Evolutionary conservation across 1,139 yeast species (phyloP).

Genomic region (Blastobotrys serpentis): DNA sequence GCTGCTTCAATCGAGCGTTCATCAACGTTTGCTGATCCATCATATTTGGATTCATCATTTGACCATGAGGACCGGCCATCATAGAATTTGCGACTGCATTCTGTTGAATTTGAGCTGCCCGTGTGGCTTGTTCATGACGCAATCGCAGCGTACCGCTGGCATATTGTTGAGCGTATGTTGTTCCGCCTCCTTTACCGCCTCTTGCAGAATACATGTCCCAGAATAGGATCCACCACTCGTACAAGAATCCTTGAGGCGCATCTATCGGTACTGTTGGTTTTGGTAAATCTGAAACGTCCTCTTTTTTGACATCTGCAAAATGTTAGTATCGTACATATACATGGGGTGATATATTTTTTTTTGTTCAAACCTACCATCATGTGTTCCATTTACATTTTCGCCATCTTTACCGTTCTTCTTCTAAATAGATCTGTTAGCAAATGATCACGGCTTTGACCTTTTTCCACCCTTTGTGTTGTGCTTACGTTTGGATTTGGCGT

Average conservation of each 20-base stretch:
- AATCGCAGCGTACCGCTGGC: conserved; percentile 57
- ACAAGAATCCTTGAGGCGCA: conserved; percentile 82
- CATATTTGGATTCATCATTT: conserved; percentile 22
- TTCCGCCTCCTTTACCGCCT: conserved; percentile 56
- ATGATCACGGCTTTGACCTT: conserved; percentile 2
- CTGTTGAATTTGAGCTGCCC: conserved; percentile 37
- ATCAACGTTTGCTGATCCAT: conserved; percentile 12
- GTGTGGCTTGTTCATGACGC: conserved; percentile 49
- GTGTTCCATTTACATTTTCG: conserved; percentile 13
- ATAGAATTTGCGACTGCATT: conserved; percentile 25
- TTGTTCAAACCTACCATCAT: conserved; percentile 3
- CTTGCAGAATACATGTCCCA: conserved; percentile 92
- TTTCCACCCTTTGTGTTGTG: background rate
- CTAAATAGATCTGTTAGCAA: conserved; percentile 7
- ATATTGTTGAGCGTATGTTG: conserved; percentile 66
- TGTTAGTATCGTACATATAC: too few species aligned
- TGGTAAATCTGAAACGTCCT: conserved; percentile 23
- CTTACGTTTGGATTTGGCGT: conserved; percentile 20
- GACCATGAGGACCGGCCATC: conserved; percentile 20
- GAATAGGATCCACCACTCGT: conserved; percentile 95
- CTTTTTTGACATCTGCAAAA: conserved; percentile 11
- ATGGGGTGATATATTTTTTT: too few species aligned
- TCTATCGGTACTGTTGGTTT: conserved; percentile 41
- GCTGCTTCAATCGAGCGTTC: conserved; percentile 20
- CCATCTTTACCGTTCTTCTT: conserved; percentile 55